phyloP scores from a whole-genome alignment of 2,329 filamentous ascomycete genomes.

The Calonectria henricotiae region DNA sequence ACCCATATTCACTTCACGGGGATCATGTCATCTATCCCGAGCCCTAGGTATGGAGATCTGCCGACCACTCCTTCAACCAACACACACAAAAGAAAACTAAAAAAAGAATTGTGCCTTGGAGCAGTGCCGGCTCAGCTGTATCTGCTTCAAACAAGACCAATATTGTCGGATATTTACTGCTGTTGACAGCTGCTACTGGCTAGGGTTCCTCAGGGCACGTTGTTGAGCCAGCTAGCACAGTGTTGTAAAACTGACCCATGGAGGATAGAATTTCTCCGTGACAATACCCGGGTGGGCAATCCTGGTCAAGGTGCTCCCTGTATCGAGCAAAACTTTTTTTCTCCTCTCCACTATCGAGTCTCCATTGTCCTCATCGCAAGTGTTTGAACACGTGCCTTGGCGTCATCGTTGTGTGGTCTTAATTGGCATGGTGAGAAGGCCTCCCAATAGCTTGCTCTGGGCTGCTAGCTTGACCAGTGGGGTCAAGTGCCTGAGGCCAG shows the following conservation, averaged over 20 bases:
- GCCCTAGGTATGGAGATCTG: constrained; percentile 21
- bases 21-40: constrained; percentile 30
- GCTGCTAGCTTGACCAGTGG: constrained; percentile 8
- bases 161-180: constrained; percentile 32
- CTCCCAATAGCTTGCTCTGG: background rate
- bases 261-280: constrained; percentile 27
- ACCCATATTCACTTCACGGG: constrained; percentile 20
- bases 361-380: background rate
- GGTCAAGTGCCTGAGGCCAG: constrained; percentile 26
- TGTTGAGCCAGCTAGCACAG: constrained; percentile 11
- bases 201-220: constrained; percentile 9
- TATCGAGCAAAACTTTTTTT: constrained; percentile 1
- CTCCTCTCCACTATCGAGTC: constrained; percentile 1
- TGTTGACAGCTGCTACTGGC: constrained; percentile 31
- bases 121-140: constrained; percentile 25
- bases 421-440: constrained; percentile 17
- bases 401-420: constrained; percentile 22
- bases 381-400: constrained; percentile 27
- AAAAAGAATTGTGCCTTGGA: background rate
- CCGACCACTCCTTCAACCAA: constrained; percentile 13
- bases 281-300: constrained; percentile 2
- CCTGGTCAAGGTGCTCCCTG: constrained; percentile 12
- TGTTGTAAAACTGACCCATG: constrained; percentile 25
- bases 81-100: background rate
- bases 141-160: constrained; percentile 23